Conservation (phyloP, 148 eudicot species). For the Nyssa sinensis region DNA sequence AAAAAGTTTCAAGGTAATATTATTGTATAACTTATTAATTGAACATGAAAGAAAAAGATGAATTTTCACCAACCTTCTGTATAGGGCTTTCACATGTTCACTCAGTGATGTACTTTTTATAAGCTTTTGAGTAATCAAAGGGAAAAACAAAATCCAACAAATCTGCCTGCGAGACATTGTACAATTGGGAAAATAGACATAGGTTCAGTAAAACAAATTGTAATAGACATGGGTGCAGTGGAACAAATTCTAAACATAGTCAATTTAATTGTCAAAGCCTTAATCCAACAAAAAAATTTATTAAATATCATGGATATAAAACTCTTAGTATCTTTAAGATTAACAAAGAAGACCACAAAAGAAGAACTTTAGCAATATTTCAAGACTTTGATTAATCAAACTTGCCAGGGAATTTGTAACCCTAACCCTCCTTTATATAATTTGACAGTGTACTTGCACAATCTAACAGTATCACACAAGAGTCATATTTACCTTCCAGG, state of each 20-base stretch:
- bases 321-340: background rate
- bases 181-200: background rate
- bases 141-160: too few species aligned
- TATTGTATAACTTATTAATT: background rate
- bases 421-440: background rate
- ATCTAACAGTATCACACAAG: background rate
- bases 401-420: background rate
- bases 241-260: too few species aligned
- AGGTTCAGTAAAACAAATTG: background rate
- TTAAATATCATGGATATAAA: background rate
- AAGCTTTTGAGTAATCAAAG: too few species aligned
- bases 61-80: constrained; percentile 48
- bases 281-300: background rate
- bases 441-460: background rate
- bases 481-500: constrained; percentile 71
- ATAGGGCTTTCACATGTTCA: constrained; percentile 57
- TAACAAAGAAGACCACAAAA: background rate
- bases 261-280: background rate
- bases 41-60: background rate
- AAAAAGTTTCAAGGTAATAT: too few species aligned
- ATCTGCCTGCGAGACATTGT: too few species aligned
- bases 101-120: constrained; percentile 36
- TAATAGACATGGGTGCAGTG: too few species aligned
- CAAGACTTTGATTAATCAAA: background rate
- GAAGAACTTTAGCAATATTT: background rate